Conservation (phyloP, 2,329 filamentous ascomycete genomes). For the Nemania sp. region DNA sequence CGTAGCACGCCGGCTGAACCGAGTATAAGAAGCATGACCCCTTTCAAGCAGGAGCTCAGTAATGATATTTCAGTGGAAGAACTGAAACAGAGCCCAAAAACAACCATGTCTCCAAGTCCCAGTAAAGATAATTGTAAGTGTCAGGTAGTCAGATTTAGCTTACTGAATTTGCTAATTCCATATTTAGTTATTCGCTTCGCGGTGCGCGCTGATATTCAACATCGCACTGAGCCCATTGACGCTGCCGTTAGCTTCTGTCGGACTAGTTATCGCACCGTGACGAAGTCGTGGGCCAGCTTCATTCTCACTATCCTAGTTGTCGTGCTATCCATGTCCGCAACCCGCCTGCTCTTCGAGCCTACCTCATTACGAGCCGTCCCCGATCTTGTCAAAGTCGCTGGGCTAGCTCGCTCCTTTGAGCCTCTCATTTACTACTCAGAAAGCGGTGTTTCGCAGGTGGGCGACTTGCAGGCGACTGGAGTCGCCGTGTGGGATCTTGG, state of each 20-base stretch:
- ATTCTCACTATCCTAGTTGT: constrained; percentile 63
- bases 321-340: constrained; percentile 65
- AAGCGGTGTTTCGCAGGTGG: constrained; percentile 81
- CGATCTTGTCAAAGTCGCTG: constrained; percentile 87
- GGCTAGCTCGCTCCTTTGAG: constrained; percentile 88
- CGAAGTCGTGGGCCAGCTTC: constrained; percentile 70
- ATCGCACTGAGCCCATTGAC: constrained; percentile 83
- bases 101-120: constrained; percentile 37
- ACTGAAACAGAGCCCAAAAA: constrained; percentile 35
- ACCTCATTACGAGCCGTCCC: constrained; percentile 69
- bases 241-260: constrained; percentile 67
- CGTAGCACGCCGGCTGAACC: constrained; percentile 46
- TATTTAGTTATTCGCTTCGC: constrained; percentile 80
- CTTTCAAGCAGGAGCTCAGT: constrained; percentile 27
- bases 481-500: constrained; percentile 94
- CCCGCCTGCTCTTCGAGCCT: constrained; percentile 71
- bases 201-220: constrained; percentile 83
- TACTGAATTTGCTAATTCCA: constrained; percentile 25
- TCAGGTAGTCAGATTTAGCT: not conserved
- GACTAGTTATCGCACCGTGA: constrained; percentile 61
- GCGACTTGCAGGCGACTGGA: constrained; percentile 85
- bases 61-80: constrained; percentile 26
- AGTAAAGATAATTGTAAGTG: constrained; percentile 56
- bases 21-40: constrained; percentile 38
- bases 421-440: constrained; percentile 95